Evolutionary conservation across 2,329 filamentous ascomycete species (phyloP), one percentile per base, ranked within the genome.

Genomic region (Colletotrichum sp.): DNA sequence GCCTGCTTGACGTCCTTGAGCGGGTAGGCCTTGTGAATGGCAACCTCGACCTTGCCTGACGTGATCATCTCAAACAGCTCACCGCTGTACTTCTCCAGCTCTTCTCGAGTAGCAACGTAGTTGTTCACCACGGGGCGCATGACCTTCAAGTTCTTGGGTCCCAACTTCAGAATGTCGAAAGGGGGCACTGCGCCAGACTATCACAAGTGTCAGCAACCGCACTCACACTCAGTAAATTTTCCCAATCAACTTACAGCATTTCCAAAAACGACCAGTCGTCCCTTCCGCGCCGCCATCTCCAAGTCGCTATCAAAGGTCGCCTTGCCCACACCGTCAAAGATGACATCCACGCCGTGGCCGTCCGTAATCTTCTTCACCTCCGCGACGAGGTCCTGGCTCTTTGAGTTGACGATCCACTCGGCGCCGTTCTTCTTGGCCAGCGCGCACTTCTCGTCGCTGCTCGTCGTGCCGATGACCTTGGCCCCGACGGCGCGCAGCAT

Each of bases 321-420:
- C 86, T 95, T 95, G 15, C 96, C 96, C 4, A 98, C 95, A 8
- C 95, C 94, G 82, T 98, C 96, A 82, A 95, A 98, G 32, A 98
- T 93, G 12, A 93, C 95, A 78, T 92, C 90, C 4, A 94, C 93
- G 9, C 96, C 96, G 76, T 92, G 86, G 0, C 93, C 93, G 3
- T 88, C 90, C 0, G 95, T 98, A 65, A 95, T 92, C 82, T 94
- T 90, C 80, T 89, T 87, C 8, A 95, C 92, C 82, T 90, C 88
- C 49, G 83, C 85, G 72, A 90, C 90, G 29, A 93, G 86, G 77
- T 90, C 88, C 64, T 93, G 92, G 36, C 86, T 84, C 59, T 85
- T 84, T 79, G 96, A 96, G 82, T 95, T 93, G 79, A 98, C 89
- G 72, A 93, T 87, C 79, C 93, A 92, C 80, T 93, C 90, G 0